A percentile compares a stretch with the other conserved stretches of the same genome.
Conservation (phyloP, 306 rosid species). For the Arachis stenosperma region DNA sequence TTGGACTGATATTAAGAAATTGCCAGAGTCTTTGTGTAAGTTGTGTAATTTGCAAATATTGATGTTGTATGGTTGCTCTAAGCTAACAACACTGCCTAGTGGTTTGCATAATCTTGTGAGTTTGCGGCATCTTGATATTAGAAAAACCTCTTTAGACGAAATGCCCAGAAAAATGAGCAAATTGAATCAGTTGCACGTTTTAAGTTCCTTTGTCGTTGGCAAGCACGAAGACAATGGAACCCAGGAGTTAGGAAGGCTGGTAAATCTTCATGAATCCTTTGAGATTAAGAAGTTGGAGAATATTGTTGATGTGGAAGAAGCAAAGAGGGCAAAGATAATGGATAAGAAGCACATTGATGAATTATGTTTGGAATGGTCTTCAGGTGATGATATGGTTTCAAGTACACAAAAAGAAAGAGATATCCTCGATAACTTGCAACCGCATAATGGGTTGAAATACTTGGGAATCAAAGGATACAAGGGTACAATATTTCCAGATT, state of each 20-base stretch:
- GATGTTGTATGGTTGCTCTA: background rate
- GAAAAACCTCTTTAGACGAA: fast-evolving
- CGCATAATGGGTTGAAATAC: background rate
- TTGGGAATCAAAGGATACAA: too few relatives aligned
- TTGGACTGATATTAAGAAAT: fast-evolving
- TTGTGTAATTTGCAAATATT: conserved; percentile 12
- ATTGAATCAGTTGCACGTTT: too few relatives aligned
- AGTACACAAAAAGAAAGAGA: background rate
- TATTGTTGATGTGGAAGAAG: too few relatives aligned
- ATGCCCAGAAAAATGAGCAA: too few relatives aligned
- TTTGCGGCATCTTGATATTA: background rate
- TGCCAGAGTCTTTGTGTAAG: conserved; percentile 5
- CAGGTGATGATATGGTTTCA: background rate
- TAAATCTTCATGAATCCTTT: too few relatives aligned
- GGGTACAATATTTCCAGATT: too few relatives aligned
- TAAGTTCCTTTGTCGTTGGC: too few relatives aligned
- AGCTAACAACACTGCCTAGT: background rate
- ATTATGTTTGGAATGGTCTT: background rate
- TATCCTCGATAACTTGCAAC: conserved; percentile 5
- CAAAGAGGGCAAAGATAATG: too few relatives aligned
- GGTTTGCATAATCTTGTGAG: conserved; percentile 12
- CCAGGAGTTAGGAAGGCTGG: too few relatives aligned
- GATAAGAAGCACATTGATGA: too few relatives aligned
- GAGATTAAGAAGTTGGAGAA: too few relatives aligned
- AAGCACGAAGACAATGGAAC: too few relatives aligned